Evolutionary conservation across 2,329 filamentous ascomycete genomes (phyloP).

Genomic region (Acarospora socialis): DNA sequence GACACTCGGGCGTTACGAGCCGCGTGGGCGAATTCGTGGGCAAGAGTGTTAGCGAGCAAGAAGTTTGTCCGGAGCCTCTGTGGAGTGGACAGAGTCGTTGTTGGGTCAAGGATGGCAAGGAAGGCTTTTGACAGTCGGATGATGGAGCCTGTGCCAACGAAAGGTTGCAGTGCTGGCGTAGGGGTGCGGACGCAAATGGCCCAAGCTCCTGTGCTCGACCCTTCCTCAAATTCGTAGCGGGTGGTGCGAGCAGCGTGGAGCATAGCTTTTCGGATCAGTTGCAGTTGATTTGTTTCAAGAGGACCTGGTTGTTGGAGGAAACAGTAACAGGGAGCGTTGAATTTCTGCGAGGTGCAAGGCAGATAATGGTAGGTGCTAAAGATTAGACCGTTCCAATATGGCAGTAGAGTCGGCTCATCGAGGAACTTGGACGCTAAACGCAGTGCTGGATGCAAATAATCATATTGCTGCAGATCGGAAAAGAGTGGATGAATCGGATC

Average conservation of each 20-base stretch:
- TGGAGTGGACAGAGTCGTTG: neutral
- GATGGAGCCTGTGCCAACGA: neutral
- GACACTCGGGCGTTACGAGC: neutral
- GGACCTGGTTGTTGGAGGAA: neutral
- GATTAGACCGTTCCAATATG: neutral
- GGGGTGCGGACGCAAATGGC: neutral
- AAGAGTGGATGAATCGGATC: slow-evolving; percentile 1
- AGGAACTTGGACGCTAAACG: neutral
- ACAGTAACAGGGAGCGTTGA: neutral
- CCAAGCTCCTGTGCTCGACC: neutral
- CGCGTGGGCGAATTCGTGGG: neutral
- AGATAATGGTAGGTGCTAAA: neutral
- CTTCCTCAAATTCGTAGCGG: neutral
- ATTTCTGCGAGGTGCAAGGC: neutral
- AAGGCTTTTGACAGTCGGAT: neutral
- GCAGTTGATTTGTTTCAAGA: neutral
- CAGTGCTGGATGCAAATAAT: neutral
- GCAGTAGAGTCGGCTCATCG: neutral
- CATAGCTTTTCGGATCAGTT: neutral
- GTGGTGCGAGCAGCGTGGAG: neutral
- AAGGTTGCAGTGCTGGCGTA: neutral
- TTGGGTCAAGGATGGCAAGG: neutral
- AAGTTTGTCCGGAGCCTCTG: neutral
- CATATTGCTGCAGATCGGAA: neutral
- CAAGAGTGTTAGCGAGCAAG: neutral